phyloP scores from a whole-genome alignment of 371 early-diverging fungal genomes.

The Apophysomyces ossiformis region DNA sequence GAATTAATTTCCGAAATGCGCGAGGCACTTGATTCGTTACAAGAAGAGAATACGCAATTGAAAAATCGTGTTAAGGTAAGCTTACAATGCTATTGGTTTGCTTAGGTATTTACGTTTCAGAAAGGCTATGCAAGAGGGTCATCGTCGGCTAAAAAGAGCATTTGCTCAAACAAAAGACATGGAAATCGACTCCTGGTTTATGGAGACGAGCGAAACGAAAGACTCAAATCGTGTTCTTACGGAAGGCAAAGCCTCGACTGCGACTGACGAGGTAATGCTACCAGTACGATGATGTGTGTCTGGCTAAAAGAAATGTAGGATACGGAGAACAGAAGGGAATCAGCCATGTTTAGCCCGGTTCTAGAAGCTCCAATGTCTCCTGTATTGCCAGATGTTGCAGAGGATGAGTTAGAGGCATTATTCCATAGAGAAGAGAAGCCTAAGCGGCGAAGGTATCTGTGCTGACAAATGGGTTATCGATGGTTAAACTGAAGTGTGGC shows the following conservation, averaged over 20 bases:
- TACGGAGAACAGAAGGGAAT: slow-evolving; percentile 11
- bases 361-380: slow-evolving; percentile 20
- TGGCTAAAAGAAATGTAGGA: background rate
- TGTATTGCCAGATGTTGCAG: slow-evolving; percentile 19
- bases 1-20: slow-evolving; percentile 49
- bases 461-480: background rate
- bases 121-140: slow-evolving; percentile 42
- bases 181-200: slow-evolving; percentile 14
- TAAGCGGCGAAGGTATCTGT: slow-evolving; percentile 10
- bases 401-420: slow-evolving; percentile 5
- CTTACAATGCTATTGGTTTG: background rate
- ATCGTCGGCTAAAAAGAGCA: slow-evolving; percentile 39
- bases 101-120: background rate
- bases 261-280: background rate
- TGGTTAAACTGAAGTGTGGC: background rate
- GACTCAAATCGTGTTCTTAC: background rate
- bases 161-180: slow-evolving; percentile 35
- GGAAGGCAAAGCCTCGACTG: background rate
- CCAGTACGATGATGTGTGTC: background rate
- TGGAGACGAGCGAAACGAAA: slow-evolving; percentile 1
- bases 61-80: slow-evolving; percentile 39
- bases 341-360: slow-evolving; percentile 20
- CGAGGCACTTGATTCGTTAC: slow-evolving; percentile 34
- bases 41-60: slow-evolving; percentile 44
- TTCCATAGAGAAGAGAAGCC: background rate